Evolutionary conservation across 1,284 basidiomycete genomes (phyloP), one percentile per base, ranked within the genome.

Genomic region (Ceratobasidium sp.): DNA sequence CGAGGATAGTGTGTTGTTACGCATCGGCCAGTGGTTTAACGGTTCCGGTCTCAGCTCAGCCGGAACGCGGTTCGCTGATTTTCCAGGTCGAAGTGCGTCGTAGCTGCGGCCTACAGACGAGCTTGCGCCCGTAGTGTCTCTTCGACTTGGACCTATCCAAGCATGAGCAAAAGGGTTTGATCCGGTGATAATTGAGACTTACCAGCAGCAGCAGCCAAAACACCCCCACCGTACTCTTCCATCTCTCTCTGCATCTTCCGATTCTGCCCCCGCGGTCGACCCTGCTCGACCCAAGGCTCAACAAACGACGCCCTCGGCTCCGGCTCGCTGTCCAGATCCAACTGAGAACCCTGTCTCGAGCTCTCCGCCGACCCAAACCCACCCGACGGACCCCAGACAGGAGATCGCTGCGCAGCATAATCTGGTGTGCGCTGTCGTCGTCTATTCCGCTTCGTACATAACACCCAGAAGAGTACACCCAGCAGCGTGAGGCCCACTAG

Each of bases 271-370:
- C 13, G 23, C 38, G 33, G 38, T 28, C 40, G 57, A 44, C 17
- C n/a, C 13, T 2, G 71, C 48, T 42, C 38, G 6, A 74, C 71
- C 57, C 57, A 74, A 48, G 71, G 71, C 40, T 74, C 28, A n/a
- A 74, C 67, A 44, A 56, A 48, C 26, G 33, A 40, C 26, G 40
- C 38, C 33, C 61, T 48, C 61, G 59, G 44, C 59, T 28, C n/a
- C 28, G 59, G 40, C 48, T 46, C 71, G n/a, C 38, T 26, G 28
- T 52, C 26, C 71, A 74, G 33, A 65, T 74, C 71, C 20, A 74
- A 40, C 59, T 28, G 46, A 10, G 44, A 50, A n/a, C 69, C 56
- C 4, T 38, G 15, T 7, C 57, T 13, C 12, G 56, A 48, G 2
- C 56, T 33, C 1, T 38, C 70, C 17, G 9, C n/a, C 28, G 23